Conservation (phyloP, 2,329 filamentous ascomycete species). For the Dothistroma septosporum region DNA sequence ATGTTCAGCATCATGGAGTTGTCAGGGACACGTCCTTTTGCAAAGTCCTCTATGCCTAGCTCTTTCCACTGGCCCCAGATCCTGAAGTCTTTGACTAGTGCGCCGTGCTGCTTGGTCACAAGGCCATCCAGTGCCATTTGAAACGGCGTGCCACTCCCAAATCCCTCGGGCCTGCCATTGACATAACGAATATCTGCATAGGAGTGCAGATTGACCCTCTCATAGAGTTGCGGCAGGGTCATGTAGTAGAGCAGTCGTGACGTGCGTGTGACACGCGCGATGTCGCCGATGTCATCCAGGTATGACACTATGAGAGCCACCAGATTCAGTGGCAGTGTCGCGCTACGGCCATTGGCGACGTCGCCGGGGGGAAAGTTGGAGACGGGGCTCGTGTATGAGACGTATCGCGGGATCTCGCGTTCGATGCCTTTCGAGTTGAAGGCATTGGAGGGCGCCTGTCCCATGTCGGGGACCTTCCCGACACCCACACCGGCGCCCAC, state of each 20-base stretch:
- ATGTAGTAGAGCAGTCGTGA: constrained; percentile 62
- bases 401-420: constrained; percentile 25
- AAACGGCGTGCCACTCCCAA: constrained; percentile 60
- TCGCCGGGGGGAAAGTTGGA: constrained; percentile 9
- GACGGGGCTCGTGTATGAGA: constrained; percentile 29
- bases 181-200: constrained; percentile 57
- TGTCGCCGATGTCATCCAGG: constrained; percentile 56
- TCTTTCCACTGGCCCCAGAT: constrained; percentile 57
- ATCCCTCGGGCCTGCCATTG: constrained; percentile 56
- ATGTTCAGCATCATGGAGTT: constrained; percentile 62
- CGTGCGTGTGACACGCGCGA: constrained; percentile 57
- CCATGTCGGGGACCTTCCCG: background rate
- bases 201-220: constrained; percentile 52
- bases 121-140: constrained; percentile 60
- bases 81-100: constrained; percentile 51
- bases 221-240: constrained; percentile 59
- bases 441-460: constrained; percentile 10
- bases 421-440: constrained; percentile 1
- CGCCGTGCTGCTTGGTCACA: constrained; percentile 53
- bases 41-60: constrained; percentile 54
- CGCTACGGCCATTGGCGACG: constrained; percentile 6
- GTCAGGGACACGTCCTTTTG: constrained; percentile 58
- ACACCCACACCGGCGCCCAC: background rate
- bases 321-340: constrained; percentile 53
- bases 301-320: constrained; percentile 55